Percentiles rank a stretch among this genome's conserved stretches.
These are phyloP conservation scores for Vigna hirtella DNA, from an alignment of 306 rosid genomes.

Conservation along the genomic window DNA sequence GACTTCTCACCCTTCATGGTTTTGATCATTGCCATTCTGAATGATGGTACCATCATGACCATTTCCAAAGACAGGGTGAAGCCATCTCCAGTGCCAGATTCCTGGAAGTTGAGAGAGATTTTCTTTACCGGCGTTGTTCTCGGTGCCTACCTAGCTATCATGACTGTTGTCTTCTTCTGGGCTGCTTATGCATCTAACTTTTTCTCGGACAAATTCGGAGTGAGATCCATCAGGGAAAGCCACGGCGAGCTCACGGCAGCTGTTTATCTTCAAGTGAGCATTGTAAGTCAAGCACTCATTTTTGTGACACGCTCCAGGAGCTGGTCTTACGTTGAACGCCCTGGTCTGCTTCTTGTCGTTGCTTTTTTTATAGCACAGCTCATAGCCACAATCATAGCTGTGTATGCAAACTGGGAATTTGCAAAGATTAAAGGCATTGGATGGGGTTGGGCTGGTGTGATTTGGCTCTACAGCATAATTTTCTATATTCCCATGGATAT, in stretches of 20 bases:
- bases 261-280: conserved; percentile 90
- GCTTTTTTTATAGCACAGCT: conserved; percentile 80
- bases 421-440: conserved; percentile 76
- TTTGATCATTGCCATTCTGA: conserved; percentile 82
- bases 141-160: conserved; percentile 83
- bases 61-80: conserved; percentile 91
- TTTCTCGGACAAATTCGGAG: conserved; percentile 76
- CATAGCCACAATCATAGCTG: conserved; percentile 83
- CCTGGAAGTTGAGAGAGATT: conserved; percentile 92
- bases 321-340: conserved; percentile 89
- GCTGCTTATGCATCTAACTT: conserved; percentile 63
- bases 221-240: conserved; percentile 57
- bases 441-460: conserved; percentile 95
- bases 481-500: conserved; percentile 77
- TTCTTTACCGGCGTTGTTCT: conserved; percentile 82
- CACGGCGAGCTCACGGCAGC: conserved; percentile 76
- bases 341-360: conserved; percentile 63
- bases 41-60: conserved; percentile 96
- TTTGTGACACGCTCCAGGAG: conserved; percentile 88
- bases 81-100: conserved; percentile 93
- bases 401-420: conserved; percentile 79
- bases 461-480: conserved; percentile 80
- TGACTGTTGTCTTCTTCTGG: conserved; percentile 95
- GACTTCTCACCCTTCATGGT: conserved; percentile 99
- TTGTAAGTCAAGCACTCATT: conserved; percentile 87